phyloP scores from a whole-genome alignment of 176 grass and related monocot genomes.

The Saccharum officinarum region DNA sequence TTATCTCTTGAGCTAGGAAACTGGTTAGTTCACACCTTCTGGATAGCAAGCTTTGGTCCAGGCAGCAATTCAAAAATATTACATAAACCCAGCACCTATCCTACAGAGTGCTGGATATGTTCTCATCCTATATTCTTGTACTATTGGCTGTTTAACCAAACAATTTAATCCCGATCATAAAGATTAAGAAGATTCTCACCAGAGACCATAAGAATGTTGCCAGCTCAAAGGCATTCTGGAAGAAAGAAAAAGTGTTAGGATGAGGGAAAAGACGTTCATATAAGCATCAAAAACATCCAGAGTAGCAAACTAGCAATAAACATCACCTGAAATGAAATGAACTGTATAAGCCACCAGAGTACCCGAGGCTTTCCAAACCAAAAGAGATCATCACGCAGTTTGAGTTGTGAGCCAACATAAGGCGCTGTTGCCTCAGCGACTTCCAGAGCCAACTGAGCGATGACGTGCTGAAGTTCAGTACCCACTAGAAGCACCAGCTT shows the following conservation, averaged over 20 bases:
- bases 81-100: background rate
- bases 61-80: slow-evolving; percentile 12
- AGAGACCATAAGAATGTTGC: slow-evolving; percentile 95
- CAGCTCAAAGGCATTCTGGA: slow-evolving; percentile 99
- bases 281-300: slow-evolving; percentile 21
- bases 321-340: slow-evolving; percentile 97
- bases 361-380: slow-evolving; percentile 94
- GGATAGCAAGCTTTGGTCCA: slow-evolving; percentile 22
- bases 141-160: slow-evolving; percentile 18
- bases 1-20: background rate
- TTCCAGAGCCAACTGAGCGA: slow-evolving; percentile 82
- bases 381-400: slow-evolving; percentile 93
- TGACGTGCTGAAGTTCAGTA: slow-evolving; percentile 82
- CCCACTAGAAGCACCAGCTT: slow-evolving; percentile 89
- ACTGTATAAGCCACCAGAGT: slow-evolving; percentile 95
- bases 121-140: background rate
- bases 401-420: slow-evolving; percentile 76
- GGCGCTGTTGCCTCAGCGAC: slow-evolving; percentile 70
- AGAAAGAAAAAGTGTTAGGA: slow-evolving; percentile 38
- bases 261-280: background rate
- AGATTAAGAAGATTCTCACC: slow-evolving; percentile 58
- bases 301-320: background rate
- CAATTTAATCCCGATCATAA: background rate
- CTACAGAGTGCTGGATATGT: background rate
- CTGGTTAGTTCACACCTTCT: background rate